phyloP scores from a whole-genome alignment of 2,329 filamentous ascomycete species.

The Verticillium nubilum region DNA sequence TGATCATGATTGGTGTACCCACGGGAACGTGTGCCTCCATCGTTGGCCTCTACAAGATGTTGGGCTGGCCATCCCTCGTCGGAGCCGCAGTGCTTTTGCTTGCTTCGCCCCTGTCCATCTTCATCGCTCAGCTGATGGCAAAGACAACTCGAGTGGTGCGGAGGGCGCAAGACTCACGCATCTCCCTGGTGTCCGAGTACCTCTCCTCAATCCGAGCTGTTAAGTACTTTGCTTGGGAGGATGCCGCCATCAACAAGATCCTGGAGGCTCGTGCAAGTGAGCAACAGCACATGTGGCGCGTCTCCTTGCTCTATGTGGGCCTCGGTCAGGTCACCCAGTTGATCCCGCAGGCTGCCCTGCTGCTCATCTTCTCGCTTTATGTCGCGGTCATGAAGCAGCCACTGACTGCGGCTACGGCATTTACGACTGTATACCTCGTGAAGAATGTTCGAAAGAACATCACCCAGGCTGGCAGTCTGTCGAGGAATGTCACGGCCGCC shows the following conservation, averaged over 20 bases:
- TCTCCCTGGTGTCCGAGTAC: conserved; percentile 54
- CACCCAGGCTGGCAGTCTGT: conserved; percentile 41
- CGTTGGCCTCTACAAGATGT: conserved; percentile 46
- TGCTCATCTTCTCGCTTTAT: conserved; percentile 49
- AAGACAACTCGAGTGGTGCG: conserved; percentile 43
- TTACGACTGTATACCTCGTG: conserved; percentile 50
- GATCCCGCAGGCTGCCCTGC: conserved; percentile 44
- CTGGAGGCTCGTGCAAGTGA: conserved; percentile 43
- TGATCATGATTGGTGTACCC: conserved; percentile 38
- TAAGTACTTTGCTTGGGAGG: conserved; percentile 59
- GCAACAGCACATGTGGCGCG: conserved; percentile 48
- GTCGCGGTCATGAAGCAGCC: conserved; percentile 40
- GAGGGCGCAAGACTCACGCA: conserved; percentile 49
- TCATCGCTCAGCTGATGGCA: conserved; percentile 44
- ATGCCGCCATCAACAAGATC: conserved; percentile 44
- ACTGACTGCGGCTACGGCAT: conserved; percentile 51
- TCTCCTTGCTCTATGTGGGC: conserved; percentile 40
- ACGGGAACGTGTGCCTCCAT: conserved; percentile 41
- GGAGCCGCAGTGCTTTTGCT: conserved; percentile 42
- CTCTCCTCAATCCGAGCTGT: conserved; percentile 51
- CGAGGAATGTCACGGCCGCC: conserved; percentile 34
- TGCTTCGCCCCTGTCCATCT: conserved; percentile 42
- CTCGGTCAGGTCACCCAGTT: conserved; percentile 45
- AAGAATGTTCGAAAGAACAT: conserved; percentile 48
- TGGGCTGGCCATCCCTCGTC: conserved; percentile 50